Evolutionary conservation across 176 grass and related monocot genomes (phyloP).

Genomic region (Juncus inflexus): DNA sequence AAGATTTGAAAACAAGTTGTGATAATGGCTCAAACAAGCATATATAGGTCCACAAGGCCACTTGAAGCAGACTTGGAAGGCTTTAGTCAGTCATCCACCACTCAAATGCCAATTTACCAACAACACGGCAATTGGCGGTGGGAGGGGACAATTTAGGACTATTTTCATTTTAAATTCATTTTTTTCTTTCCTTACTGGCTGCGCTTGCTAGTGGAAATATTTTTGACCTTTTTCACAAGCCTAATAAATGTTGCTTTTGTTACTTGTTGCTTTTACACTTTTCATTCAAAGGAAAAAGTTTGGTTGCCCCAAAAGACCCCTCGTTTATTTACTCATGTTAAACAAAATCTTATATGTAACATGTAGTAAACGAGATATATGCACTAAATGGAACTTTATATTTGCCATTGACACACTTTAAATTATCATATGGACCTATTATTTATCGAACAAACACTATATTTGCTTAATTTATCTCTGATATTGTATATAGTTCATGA

Average conservation of each 20-base stretch:
- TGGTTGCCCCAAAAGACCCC: too few relatives aligned
- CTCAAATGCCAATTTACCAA: background rate
- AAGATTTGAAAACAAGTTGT: background rate
- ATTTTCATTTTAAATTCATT: background rate
- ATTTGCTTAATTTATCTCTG: too few relatives aligned
- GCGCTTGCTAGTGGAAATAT: background rate
- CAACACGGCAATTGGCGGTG: background rate
- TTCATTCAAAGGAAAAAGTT: too few relatives aligned
- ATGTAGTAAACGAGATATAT: too few relatives aligned
- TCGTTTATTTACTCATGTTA: too few relatives aligned
- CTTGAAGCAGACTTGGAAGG: background rate
- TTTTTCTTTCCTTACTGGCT: background rate
- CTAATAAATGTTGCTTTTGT: slow-evolving; percentile 1
- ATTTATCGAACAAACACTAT: too few relatives aligned
- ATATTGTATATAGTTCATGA: too few relatives aligned
- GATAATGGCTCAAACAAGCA: background rate
- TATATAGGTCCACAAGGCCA: background rate
- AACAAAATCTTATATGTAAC: too few relatives aligned
- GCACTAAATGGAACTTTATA: too few relatives aligned
- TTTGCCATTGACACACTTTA: too few relatives aligned
- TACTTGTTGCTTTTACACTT: background rate
- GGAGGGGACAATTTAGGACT: background rate
- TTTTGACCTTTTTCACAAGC: background rate
- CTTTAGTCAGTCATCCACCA: slow-evolving; percentile 16
- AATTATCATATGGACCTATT: too few relatives aligned